Base-by-base conservation (phyloP, 768 basidiomycete genomes). In the Neoboletus magnificus region DNA sequence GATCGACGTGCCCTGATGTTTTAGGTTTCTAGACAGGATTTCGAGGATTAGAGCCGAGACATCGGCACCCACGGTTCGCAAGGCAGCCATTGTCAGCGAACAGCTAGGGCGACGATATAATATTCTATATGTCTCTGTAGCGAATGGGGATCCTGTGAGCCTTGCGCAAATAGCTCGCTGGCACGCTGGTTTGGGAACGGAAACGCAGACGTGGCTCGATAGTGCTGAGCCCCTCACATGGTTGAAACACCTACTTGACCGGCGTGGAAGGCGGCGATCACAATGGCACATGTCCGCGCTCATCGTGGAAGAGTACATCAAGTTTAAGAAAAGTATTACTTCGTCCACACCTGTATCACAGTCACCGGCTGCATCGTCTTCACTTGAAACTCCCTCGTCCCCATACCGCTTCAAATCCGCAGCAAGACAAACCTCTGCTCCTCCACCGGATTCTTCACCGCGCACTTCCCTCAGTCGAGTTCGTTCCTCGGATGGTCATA, bases 141-240 rank as follows among this genome's bases (percentile, higher is more conserved):
- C 74, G 11, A 62, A 65, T 12, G 62, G 51, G 9, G 55, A 60
- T 20, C 67, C 68, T 15, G 62, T 82, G 43, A 84, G 81, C 60
- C 74, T 83, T 9, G 72, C 75, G 20, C 74, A 76, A 41, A 76
- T 83, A 29, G 77, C 76, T 30, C 81, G 78, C 20, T 91, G 89
- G 89, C 82, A 83, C 60, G 67, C 73, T n/a, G 68, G 71, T 30
- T 82, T 82, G 53, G 78, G 80, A 30, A 61, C 70, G 10, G 62
- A 74, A n/a, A 69, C 79, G 10, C 80, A 74, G 55, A 68, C 74
- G n/a, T 74, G 79, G 27, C 65, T 91, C 25, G 86, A 86, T 52
- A 77, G 78, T 50, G 78, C 80, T 0, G 89, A 91, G 63, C 86
- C 89, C 8, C 75, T 87, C 44, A 82, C 83, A 8, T 91, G 89